Evolutionary conservation across 169 alveolate genomes (phyloP), one percentile per base, ranked within the genome.

Genomic region (Plasmodium chabaudi): DNA sequence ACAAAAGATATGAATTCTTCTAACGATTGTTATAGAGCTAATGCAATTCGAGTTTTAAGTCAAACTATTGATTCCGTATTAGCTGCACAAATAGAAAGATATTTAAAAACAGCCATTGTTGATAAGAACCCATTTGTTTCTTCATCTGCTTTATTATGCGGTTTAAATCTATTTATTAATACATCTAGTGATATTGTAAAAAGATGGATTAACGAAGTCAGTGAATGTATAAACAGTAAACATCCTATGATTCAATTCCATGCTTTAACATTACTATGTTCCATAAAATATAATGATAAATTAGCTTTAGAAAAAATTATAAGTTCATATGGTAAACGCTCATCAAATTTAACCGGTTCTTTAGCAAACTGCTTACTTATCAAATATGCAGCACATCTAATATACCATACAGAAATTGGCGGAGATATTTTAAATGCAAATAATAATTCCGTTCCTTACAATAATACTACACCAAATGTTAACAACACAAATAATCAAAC

Each of bases 21-120:
- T 51, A 98, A 97, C 88, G 98, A 96, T 77, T 94, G 97, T 82
- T 97, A 95, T 90, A 94, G 98, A 82, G 99, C 99, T 10, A 96
- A 97, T 87, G 99, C 99, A 49, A 94, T 98, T 70, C 95, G 99
- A 70, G 98, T 98, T 5, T 94, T 98, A 51, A 96, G 99, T 67
- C 96, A 96, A 88, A 97, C 98, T 49, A 95, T 98, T 49, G 99
- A 98, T 82, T 96, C 96, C 13, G 92, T 97, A 0, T 94, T 97
- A 95, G 96, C 98, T 7, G 94, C 98, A 27, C 98, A 96, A 87
- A 95, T 98, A 27, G 99, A 98, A 93, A 94, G 99, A 70, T 98
- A 97, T 89, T 91, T 97, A 64, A 96, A 96, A 88, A 93, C 97
- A 60, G 97, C 99, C 13, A 92, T 98, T 49, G 98, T 96, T 44